Conservation (phyloP, 169 alveolate genomes). For the Ichthyophthirius multifiliis region DNA sequence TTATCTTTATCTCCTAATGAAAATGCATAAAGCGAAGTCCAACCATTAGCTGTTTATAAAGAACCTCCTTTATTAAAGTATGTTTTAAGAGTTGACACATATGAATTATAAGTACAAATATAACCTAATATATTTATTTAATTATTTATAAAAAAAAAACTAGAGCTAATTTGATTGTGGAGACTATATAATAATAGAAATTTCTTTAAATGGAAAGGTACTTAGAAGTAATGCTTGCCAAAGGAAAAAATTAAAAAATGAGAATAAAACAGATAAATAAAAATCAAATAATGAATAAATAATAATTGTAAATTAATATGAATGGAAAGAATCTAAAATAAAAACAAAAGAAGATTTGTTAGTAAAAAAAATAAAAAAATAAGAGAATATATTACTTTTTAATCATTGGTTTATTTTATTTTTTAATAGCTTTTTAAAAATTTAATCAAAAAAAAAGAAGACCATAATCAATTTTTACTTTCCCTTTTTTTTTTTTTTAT, state of each 20-base stretch:
- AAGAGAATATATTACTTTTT: no score
- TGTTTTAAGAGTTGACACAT: constrained; percentile 53
- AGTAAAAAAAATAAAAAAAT: no score
- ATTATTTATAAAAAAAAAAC: no score
- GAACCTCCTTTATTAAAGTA: constrained; percentile 57
- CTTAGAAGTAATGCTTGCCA: background rate
- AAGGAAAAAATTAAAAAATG: background rate
- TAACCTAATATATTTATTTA: no score
- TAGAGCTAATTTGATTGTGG: background rate
- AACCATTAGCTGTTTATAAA: constrained; percentile 48
- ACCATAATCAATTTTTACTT: no score
- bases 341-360: background rate
- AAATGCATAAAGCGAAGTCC: constrained; percentile 50
- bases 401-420: no score
- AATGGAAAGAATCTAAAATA: background rate
- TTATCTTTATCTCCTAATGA: constrained; percentile 64
- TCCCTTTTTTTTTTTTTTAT: no score
- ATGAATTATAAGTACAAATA: constrained; percentile 46
- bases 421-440: no score
- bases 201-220: constrained; percentile 4
- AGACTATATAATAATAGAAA: background rate
- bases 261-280: background rate
- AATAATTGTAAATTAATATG: background rate
- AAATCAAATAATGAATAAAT: background rate
- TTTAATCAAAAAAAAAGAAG: no score